phyloP scores from a whole-genome alignment of 2,329 filamentous ascomycete genomes.

The Aspergillus persii region DNA sequence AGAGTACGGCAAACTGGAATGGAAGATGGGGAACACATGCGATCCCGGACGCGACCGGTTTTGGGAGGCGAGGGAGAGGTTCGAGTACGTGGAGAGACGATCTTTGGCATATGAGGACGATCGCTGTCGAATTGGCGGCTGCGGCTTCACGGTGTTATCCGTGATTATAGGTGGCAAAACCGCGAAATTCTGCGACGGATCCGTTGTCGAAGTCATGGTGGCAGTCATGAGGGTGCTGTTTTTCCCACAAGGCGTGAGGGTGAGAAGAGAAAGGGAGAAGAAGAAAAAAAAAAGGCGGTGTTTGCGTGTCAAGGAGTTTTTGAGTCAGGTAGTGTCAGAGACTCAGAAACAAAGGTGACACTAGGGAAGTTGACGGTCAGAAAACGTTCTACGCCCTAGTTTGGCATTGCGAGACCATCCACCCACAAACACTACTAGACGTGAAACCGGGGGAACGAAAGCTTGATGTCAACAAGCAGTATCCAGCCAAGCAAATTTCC shows the following conservation, averaged over 20 bases:
- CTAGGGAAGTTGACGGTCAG: slow-evolving; percentile 22
- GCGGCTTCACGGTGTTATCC: slow-evolving; percentile 54
- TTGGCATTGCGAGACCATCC: slow-evolving; percentile 35
- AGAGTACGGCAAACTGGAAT: slow-evolving; percentile 83
- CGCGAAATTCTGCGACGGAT: slow-evolving; percentile 25
- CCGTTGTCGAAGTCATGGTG: slow-evolving; percentile 38
- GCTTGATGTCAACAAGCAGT: slow-evolving; percentile 2
- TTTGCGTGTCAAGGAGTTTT: slow-evolving; percentile 10
- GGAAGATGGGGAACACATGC: slow-evolving; percentile 77
- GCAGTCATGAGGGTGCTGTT: slow-evolving; percentile 25
- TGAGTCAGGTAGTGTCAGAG: slow-evolving; percentile 15
- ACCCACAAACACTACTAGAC: slow-evolving; percentile 16
- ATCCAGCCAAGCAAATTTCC: slow-evolving; percentile 1
- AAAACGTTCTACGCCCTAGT: slow-evolving; percentile 28
- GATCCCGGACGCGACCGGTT: slow-evolving; percentile 74
- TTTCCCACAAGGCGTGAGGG: slow-evolving; percentile 5
- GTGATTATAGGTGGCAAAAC: slow-evolving; percentile 51
- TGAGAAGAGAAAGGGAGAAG: not conserved
- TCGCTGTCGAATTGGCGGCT: slow-evolving; percentile 60
- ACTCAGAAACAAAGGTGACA: slow-evolving; percentile 18
- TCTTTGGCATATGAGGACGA: slow-evolving; percentile 79
- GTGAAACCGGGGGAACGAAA: slow-evolving; percentile 1
- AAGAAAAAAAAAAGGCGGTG: slow-evolving; percentile 9
- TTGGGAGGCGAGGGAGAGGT: slow-evolving; percentile 56
- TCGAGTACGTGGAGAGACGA: slow-evolving; percentile 80